A percentile compares a stretch with the other conserved stretches of the same genome.
These are phyloP conservation scores for Podospora anserina DNA, from an alignment of 495 filamentous ascomycete species.

Conservation along the genomic window DNA sequence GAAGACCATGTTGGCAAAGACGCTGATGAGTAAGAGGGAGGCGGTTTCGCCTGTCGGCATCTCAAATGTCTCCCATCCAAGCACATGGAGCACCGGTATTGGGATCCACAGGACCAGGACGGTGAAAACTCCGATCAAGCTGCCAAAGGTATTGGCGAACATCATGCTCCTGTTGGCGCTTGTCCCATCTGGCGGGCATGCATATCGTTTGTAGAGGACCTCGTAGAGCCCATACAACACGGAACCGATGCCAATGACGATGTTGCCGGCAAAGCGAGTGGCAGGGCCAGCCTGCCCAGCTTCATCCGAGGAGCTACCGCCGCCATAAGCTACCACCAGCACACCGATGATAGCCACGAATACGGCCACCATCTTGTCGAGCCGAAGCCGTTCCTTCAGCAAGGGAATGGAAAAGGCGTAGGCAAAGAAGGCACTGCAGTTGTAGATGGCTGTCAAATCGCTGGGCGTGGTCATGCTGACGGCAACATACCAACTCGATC, in stretches of 20 bases:
- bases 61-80: conserved; percentile 77
- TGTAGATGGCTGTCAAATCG: conserved; percentile 97
- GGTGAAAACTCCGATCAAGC: conserved; percentile 79
- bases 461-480: conserved; percentile 88
- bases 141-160: conserved; percentile 89
- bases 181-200: conserved; percentile 87
- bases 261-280: conserved; percentile 71
- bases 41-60: conserved; percentile 72
- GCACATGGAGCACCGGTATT: conserved; percentile 73
- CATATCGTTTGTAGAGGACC: conserved; percentile 87
- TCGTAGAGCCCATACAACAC: conserved; percentile 96
- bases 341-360: conserved; percentile 83
- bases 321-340: conserved; percentile 88
- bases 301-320: conserved; percentile 40
- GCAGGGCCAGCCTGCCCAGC: conserved; percentile 37
- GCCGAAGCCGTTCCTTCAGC: conserved; percentile 73
- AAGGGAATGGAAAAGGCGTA: conserved; percentile 92
- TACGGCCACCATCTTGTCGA: conserved; percentile 80
- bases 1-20: conserved; percentile 82
- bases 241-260: conserved; percentile 89
- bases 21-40: conserved; percentile 73
- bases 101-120: conserved; percentile 88
- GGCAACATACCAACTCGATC: conserved; percentile 92
- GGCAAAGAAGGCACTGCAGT: conserved; percentile 97
- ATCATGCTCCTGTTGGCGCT: conserved; percentile 78